phyloP scores from a whole-genome alignment of 2,329 filamentous ascomycete species.

The Fusarium annulatum region DNA sequence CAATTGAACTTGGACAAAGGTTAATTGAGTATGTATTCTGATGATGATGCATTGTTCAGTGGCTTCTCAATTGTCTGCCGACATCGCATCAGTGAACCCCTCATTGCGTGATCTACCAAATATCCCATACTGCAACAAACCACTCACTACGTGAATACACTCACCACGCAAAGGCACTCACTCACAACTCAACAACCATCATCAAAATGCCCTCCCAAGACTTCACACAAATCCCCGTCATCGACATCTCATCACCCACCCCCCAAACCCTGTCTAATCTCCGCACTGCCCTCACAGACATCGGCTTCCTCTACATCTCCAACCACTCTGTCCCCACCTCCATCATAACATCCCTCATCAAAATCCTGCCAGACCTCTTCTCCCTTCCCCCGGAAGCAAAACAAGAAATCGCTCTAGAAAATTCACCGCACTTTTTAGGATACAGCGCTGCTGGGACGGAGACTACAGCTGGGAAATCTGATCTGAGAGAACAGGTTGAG shows the following conservation, averaged over 20 bases:
- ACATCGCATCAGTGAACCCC: neutral
- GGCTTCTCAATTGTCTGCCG: neutral
- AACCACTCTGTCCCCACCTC: conserved; percentile 58
- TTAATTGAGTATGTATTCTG: neutral
- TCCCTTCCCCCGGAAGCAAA: conserved; percentile 53
- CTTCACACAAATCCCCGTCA: conserved; percentile 58
- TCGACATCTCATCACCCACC: conserved; percentile 60
- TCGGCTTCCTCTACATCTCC: conserved; percentile 65
- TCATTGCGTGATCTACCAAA: neutral
- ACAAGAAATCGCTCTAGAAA: conserved; percentile 55
- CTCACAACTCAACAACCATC: neutral
- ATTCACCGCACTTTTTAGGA: conserved; percentile 70
- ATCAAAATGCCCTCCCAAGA: conserved; percentile 9
- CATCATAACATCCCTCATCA: conserved; percentile 52
- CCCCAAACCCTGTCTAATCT: conserved; percentile 56
- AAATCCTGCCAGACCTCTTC: conserved; percentile 58
- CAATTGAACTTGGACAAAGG: neutral
- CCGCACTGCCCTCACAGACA: conserved; percentile 58
- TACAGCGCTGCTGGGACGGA: conserved; percentile 67
- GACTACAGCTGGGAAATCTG: conserved; percentile 62
- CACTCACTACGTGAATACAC: no score
- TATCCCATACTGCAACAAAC: neutral
- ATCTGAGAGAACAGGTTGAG: conserved; percentile 69
- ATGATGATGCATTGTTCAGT: neutral
- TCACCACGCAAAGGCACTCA: neutral